Evolutionary conservation across 1,139 yeast genomes (phyloP), one percentile per base, ranked within the genome.

Genomic region (Yamadazyma dushanensis): DNA sequence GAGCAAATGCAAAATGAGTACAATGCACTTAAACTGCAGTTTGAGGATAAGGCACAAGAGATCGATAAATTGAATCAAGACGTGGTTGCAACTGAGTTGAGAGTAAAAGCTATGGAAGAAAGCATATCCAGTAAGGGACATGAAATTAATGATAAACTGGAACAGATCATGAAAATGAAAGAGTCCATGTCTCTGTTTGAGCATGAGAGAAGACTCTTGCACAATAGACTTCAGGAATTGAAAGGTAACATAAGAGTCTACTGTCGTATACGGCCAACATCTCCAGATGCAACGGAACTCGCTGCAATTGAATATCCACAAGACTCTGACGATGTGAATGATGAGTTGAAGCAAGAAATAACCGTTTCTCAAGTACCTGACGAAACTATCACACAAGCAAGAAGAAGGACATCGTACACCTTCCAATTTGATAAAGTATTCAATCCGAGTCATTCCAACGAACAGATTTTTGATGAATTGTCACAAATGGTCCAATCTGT

Each of bases 211-310:
- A 66, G 97, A n/a, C 56, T 63, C 15, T 60, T 87, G 3, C 97
- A 89, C 53, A 81, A 86, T 51, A 73, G 68, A 41, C 65, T 90
- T 9, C 97, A 90, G 56, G 96, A 88, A 41, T 59, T 90, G 28
- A 87, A 90, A 55, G 98, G 98, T 1, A 92, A 89, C 50, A 88
- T 92, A 26, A 65, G 98, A 29, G 97, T 92, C 0, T 89, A 82
- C 50, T 92, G 97, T 54, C 73, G 98, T 28, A 73, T 90, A 4
- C 70, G 95, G 35, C 96, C 97, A 0, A 62, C 42, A 5, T 33
- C 45, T 10, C 25, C 55, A 45, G 10, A 24, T 9, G 10, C 31
- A n/a, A 57, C 58, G 16, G 55, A 59, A 14, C 41, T 61, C 5
- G 58, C 73, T 1, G 57, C 59, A 5, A 60, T 82, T 10, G 59